These are phyloP conservation scores for Arachis stenosperma DNA, from an alignment of 306 rosid genomes.

Conservation along the genomic window DNA sequence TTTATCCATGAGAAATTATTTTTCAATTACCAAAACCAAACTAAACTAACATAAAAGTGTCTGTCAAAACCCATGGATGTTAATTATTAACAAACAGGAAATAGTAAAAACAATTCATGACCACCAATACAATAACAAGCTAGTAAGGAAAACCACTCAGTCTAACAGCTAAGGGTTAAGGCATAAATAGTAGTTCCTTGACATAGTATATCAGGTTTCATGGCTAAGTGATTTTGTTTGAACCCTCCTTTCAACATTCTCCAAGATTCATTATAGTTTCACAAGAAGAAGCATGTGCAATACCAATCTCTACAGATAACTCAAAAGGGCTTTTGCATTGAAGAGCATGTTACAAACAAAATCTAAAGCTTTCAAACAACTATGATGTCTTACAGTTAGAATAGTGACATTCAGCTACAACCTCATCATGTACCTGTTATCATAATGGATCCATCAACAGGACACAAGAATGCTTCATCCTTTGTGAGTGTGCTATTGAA, in stretches of 20 bases:
- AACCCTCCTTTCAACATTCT: slow-evolving; percentile 20
- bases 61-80: slow-evolving; percentile 10
- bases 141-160: slow-evolving; percentile 30
- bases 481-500: slow-evolving; percentile 86
- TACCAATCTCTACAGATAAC: slow-evolving; percentile 2
- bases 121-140: slow-evolving; percentile 18
- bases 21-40: slow-evolving; percentile 7
- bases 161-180: slow-evolving; percentile 16
- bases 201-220: slow-evolving; percentile 17
- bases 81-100: slow-evolving; percentile 11
- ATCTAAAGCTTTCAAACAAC: slow-evolving; percentile 29
- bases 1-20: not conserved
- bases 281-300: slow-evolving; percentile 1
- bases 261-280: slow-evolving; percentile 19
- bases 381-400: slow-evolving; percentile 19
- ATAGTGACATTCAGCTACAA: slow-evolving; percentile 27
- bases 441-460: slow-evolving; percentile 89
- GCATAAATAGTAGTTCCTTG: slow-evolving; percentile 30
- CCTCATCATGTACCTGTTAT: slow-evolving; percentile 71
- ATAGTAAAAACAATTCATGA: not conserved
- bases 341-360: slow-evolving; percentile 9
- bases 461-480: slow-evolving; percentile 66
- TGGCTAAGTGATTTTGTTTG: not conserved
- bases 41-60: slow-evolving; percentile 14
- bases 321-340: slow-evolving; percentile 23